Evolutionary conservation across 108 stramenopile genomes (phyloP).

Genomic region (Thalassiosira profunda): DNA sequence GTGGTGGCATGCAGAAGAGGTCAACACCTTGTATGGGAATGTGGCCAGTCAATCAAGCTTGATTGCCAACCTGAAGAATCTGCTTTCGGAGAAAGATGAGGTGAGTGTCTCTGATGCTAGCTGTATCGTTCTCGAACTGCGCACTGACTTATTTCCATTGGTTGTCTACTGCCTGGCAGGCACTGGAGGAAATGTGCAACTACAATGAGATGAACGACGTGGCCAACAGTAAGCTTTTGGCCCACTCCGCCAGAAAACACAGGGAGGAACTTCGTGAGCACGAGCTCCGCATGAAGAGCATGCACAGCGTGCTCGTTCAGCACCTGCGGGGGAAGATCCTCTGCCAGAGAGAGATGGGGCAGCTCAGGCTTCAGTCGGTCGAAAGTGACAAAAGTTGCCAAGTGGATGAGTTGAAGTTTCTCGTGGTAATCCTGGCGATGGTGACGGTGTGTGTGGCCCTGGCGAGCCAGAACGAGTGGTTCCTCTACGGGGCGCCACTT

Average conservation of each 20-base stretch:
- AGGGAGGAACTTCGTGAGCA: neutral
- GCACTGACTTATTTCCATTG: too few relatives aligned
- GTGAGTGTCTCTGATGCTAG: too few relatives aligned
- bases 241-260: neutral
- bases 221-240: slow-evolving; percentile 8
- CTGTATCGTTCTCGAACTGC: too few relatives aligned
- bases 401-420: neutral
- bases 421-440: neutral
- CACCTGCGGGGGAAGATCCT: neutral
- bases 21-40: too few relatives aligned
- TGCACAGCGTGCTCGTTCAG: too few relatives aligned
- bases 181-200: slow-evolving; percentile 5
- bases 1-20: slow-evolving; percentile 11
- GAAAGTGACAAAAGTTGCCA: neutral
- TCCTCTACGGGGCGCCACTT: neutral
- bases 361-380: neutral
- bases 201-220: slow-evolving; percentile 16
- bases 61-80: too few relatives aligned
- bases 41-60: neutral
- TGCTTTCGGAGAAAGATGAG: too few relatives aligned
- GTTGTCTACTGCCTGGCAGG: too few relatives aligned
- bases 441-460: neutral
- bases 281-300: too few relatives aligned
- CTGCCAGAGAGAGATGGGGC: neutral
- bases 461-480: neutral